phyloP scores from a whole-genome alignment of 345 rosid genomes.

The Eucalyptus pauciflora region DNA sequence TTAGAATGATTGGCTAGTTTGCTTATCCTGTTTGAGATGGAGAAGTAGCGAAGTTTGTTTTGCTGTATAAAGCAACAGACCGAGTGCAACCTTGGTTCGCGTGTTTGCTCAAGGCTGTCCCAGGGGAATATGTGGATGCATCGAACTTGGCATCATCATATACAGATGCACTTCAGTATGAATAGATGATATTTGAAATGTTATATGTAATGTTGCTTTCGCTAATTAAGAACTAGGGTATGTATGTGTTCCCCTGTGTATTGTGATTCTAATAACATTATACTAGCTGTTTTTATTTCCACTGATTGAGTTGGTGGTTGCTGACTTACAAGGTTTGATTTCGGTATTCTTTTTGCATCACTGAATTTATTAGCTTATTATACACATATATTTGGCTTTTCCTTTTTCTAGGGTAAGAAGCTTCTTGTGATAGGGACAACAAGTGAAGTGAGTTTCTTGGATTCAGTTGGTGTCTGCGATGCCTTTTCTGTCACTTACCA shows the following conservation, averaged over 20 bases:
- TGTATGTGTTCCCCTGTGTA: neutral
- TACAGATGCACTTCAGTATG: neutral
- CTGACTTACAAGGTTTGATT: neutral
- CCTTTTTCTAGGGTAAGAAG: slow-evolving; percentile 58
- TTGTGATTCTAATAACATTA: neutral
- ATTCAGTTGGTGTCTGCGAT: slow-evolving; percentile 61
- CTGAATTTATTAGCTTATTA: neutral
- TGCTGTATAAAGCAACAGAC: neutral
- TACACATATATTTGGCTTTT: neutral
- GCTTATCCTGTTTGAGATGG: neutral
- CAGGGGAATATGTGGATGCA: neutral
- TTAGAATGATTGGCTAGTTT: neutral
- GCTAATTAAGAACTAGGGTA: neutral
- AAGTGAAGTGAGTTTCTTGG: slow-evolving; percentile 76
- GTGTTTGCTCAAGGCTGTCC: neutral
- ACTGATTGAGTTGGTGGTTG: neutral
- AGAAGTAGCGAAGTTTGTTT: neutral
- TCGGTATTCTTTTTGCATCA: neutral
- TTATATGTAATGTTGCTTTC: neutral
- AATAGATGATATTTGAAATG: neutral
- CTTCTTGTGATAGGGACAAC: slow-evolving; percentile 93
- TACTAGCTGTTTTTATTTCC: neutral
- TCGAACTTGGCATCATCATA: neutral
- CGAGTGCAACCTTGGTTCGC: neutral
- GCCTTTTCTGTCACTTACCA: slow-evolving; percentile 68